Base-by-base conservation (phyloP, 306 rosid genomes). In the Oxytropis ochrocephala region DNA sequence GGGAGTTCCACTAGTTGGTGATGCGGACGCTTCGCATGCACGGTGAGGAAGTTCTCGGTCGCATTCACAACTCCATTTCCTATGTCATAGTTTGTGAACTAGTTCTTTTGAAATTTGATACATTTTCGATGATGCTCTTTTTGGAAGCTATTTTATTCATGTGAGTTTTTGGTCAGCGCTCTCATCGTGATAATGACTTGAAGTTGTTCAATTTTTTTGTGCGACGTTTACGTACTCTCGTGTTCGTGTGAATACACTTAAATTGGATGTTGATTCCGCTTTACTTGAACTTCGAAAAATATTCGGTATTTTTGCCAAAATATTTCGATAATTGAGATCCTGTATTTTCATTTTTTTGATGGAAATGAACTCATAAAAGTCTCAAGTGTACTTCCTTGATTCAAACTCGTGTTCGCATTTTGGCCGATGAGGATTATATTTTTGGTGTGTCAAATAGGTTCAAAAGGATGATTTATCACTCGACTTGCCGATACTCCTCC, bases 161-260 rank as follows among this genome's bases (percentile, higher is more conserved):
- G 9, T 5, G 27, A 11, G 69, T 55, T 55, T 18, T 21, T 44
- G 14, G 41, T 5, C 44, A 11, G 57, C 48, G 65, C 67, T 65
- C 19, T 49, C n/a, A 41, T 42, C 43, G 4, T 64, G 67, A 21
- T 48, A 56, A 39, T 18, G 46, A 39, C 47, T 46, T 41, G 47
- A 49, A 55, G 30, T 21, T 46, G 72, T 66, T 67, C 62, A 4
- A 11, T n/a, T n/a, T n/a, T n/a, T 35, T 64, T 52, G 50, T 87
- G 85, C 96, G 97, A 79, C 73, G 62, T 79, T 69, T 84, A 86
- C 59, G 30, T 61, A 59, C 92, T n/a, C 96, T 75, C 92, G 78
- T 80, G 94, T 91, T 79, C 96, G 96, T n/a, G 96, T 91, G 18
- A 91, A 91, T 79, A 83, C 99, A 13, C 88, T 91, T 81, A 88